Base-by-base conservation (phyloP, 495 filamentous ascomycete species). In the Evernia prunastri region DNA sequence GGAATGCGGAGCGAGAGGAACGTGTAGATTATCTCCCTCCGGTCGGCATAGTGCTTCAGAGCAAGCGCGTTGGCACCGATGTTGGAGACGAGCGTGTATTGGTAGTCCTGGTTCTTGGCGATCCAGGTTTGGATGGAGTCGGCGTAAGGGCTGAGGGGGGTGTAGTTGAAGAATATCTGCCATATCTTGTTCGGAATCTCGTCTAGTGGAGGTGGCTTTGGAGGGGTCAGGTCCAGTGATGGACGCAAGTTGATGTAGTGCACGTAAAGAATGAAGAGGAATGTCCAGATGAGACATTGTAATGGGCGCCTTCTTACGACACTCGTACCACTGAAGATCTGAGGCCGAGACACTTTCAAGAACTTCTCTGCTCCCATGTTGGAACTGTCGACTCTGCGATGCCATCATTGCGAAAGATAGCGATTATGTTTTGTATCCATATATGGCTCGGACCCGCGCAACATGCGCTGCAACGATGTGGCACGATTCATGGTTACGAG, bases 1-100 rank as follows among this genome's bases (percentile, higher is more conserved):
- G 76, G 74, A 35, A 79, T 74, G 29, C 68, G 65, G 23, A 84
- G 68, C 4, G 63, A 58, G 31, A 73, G 63, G 63, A 74, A 81
- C 17, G 75, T 66, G 18, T 75, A 65, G 53, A 80, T 61, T 36
- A 81, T 77, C 25, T 78, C 72, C 6, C 75, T 72, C 25, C 59
- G 63, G n/a, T 71, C 49, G n/a, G 70, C 70, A 58, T 63, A 75
- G 9, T 70, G 63, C 2, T 71, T 59, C 20, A 68, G 69, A 9
- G 74, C 72, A 29, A 74, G 74, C 18, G 60, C 56, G 13, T 69
- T 54, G n/a, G 58, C 60, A 0, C 68, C 68, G 6, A n/a, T 54
- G 37, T 74, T 69, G 42, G 66, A 73, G 23, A 77, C 53, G 29
- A 77, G 58, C 35, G 72, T 73, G 35, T 74, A 68, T 31, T 65